Base-by-base conservation (phyloP, 495 filamentous ascomycete genomes). In the Thozetella sp. region DNA sequence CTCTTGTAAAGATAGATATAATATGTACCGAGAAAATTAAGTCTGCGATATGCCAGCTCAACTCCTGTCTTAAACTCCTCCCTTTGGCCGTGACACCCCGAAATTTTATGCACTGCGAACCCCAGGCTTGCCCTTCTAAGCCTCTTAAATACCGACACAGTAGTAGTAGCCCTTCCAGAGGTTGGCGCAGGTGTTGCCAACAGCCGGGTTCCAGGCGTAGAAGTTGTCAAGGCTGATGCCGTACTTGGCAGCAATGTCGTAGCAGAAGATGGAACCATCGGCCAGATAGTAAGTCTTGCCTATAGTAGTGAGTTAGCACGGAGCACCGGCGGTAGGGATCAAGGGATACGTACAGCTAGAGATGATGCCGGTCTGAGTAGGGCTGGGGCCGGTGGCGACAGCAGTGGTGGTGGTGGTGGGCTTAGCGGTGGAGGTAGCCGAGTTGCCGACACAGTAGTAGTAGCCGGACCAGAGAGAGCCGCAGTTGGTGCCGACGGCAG, bases 201-300 rank as follows among this genome's bases (percentile, higher is more conserved):
- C 34, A 15, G 51, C 37, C 43, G 73, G 73, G 62, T 76, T 75
- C 65, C 72, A 78, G 59, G 54, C 55, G 52, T 65, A 61, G 22
- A 76, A 66, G 54, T 68, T 40, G 9, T 56, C 51, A n/a, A 70
- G 27, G 37, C 66, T 55, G 53, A 77, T 73, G 10, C 60, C 56
- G 54, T 63, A 24, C 6, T 51, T 27, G 15, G 57, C 26, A 26
- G 75, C 73, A 25, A 85, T 71, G 37, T 63, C 63, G 10, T 53
- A 54, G 61, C 82, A 85, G 60, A 63, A 68, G 57, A 84, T 80
- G 53, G 75, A 77, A 1, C 46, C 34, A n/a, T 59, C 25, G 11
- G 81, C 70, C 22, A 67, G 63, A 63, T 77, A 68, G 63, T 75
- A 82, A 23, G 67, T 61, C 53, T 74, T 62, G 63, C 81, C 30